Evolutionary conservation across 2,329 filamentous ascomycete species (phyloP), one percentile per base, ranked within the genome.

Genomic region (Ceratocystis ficicola): DNA sequence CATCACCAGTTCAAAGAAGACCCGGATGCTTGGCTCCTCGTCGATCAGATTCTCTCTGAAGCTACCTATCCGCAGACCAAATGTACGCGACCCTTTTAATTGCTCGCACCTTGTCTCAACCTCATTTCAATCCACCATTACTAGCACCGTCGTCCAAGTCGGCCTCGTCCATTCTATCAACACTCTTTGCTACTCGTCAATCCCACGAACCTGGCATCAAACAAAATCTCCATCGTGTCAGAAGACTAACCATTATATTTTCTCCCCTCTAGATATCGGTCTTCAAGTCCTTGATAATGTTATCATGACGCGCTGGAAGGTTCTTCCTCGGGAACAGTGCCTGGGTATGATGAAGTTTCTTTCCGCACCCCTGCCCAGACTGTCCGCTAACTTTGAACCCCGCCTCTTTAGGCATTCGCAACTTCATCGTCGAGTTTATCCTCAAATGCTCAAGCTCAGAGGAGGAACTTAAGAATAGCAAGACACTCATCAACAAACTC

Each of bases 261-360:
- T 15, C 8, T n/a, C 3, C 25, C 28, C 20, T 44, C 28, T 72
- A 95, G 90, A 95, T 76, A 82, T 99, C 73, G 94, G 92, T 65
- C 81, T 99, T 70, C 94, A 99, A 78, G 92, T 99, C 70, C 85
- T 99, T 70, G 94, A 99, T 79, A 91, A 90, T 84, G 93, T 99
- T 70, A 97, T 99, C 75, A 90, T 93, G 86, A 99, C 94, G 71
- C 87, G 94, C 80, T 99, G 94, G 95, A 99, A 96, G 80, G 91
- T 97, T 68, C 80, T 99, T 69, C 94, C 94, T 64, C 86, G 91
- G 73, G 93, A 97, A 70, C 94, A 99, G 78, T 96, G 94, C 77
- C 87, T 94, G 82, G 91, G 90, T 79, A 67, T 32, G 67, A 32
- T 50, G 66, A 32, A 57, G 15, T 44, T n/a, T 44, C 59, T 64